Evolutionary conservation across 495 filamentous ascomycete species (phyloP), one percentile per base, ranked within the genome.

Genomic region (Talaromyces wortmannii): DNA sequence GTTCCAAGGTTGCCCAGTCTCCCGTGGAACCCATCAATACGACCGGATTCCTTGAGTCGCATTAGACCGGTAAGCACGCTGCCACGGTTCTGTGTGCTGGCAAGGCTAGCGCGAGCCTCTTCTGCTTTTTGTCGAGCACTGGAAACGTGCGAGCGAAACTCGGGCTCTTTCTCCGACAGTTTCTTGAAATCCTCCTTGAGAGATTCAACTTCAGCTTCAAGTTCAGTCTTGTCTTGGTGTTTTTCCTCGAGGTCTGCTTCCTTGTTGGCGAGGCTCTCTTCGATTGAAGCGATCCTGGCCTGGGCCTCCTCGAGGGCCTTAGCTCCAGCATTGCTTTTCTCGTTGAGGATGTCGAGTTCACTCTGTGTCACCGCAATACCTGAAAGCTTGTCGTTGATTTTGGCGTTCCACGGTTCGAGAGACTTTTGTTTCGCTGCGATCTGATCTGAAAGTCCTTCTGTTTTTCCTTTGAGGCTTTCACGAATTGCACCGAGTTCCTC

Each of bases 11-110:
- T 97, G 11, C 94, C 94, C 0, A 98, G 86, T 45, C 95, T 84
- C 15, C 92, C 92, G 63, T 97, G 91, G 74, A 98, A 98, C 3
- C 94, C 92, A 57, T 95, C 90, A 60, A 98, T 95, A 62, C 94
- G 85, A 30, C 94, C 94, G 33, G 94, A 97, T 61, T 97, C 94
- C 60, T 91, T 94, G 63, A 98, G 82, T 46, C 94, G 85, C 87
- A 96, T 96, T 36, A 98, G 73, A 4, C 91, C 91, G 23, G 85
- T 86, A 53, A 97, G 78, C 5, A 98, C 94, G 57, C 92, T 96
- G 55, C 94, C 92, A 55, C 92, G 90, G 15, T 87, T 96, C 63
- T 97, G 91, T 0, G 87, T 92, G 57, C 85, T 89, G 2, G 91
- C 87, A 40, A 97, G 74, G 66, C 87, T 96, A 36, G 89, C 88